Evolutionary conservation across 129 eudicot genomes (phyloP).

Genomic region (Arctium minus): DNA sequence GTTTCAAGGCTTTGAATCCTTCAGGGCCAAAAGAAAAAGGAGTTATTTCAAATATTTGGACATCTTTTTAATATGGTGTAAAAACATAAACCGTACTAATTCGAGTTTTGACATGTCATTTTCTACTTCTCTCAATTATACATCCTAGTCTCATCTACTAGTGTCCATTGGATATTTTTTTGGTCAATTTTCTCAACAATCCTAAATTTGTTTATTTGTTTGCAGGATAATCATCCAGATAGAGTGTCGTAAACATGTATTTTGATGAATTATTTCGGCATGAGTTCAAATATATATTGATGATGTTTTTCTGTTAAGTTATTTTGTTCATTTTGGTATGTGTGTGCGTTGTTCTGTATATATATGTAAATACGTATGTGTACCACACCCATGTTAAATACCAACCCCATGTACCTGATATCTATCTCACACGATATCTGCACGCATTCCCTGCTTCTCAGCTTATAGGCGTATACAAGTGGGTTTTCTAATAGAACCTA

Average conservation of each 20-base stretch:
- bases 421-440: background rate
- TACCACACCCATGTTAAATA: background rate
- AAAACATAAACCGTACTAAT: constrained; percentile 5
- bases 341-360: background rate
- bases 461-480: background rate
- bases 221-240: background rate
- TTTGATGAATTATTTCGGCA: background rate
- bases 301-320: background rate
- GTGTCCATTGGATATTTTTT: background rate
- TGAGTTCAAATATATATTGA: background rate
- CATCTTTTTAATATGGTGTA: background rate
- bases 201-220: background rate
- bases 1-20: background rate
- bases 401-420: constrained; percentile 1
- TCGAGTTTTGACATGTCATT: background rate
- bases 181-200: background rate
- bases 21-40: background rate
- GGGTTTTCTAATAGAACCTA: background rate
- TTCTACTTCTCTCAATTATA: background rate
- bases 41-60: background rate
- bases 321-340: background rate
- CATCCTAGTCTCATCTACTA: background rate
- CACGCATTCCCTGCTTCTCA: background rate
- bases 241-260: background rate
- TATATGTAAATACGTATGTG: background rate